Base-by-base conservation (phyloP, 208 protist genomes). In the Leishmania major region DNA sequence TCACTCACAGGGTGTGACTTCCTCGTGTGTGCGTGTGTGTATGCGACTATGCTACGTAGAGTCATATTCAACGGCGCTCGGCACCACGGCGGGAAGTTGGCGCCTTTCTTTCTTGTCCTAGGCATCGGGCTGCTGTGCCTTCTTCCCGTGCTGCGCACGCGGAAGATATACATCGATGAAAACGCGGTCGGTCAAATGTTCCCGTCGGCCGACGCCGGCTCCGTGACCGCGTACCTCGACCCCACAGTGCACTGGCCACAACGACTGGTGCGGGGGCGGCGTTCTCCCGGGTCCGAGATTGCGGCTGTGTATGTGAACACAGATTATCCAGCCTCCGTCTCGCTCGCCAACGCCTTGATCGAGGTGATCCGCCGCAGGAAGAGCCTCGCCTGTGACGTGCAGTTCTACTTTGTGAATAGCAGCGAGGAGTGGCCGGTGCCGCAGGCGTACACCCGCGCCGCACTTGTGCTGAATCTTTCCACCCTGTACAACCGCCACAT, bases 221-320 rank as follows among this genome's bases (percentile, higher is more conserved):
- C 31, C 7, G 70, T 81, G 17, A 71, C 82, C 2, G 7, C 13
- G 7, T 74, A 74, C 51, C 55, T 73, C 35, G 78, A 88, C 74
- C 80, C 77, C 15, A 82, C 57, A 5, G 79, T 92, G 3, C 60
- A 7, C n/a, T 78, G 84, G 71, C 62, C 81, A 45, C 62, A 84
- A 31, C 87, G 83, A 35, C 82, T 93, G 67, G 90, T 95, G 75
- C 89, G 87, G 13, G 90, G 92, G 47, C 82, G 77, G 60, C 88
- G 90, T 51, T 95, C 92, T 47, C 87, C 91, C 19, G 92, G 92
- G 8, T 91, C 92, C 17, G 90, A 95, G 72, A 83, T 88, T 35
- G 84, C 92, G 47, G 92, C 90, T 35, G 82, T 95, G 62, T 95
- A 95, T 77, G 90, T 93, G 28, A 92, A 93, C 79, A 83, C 83